A percentile compares a stretch with the other conserved stretches of the same genome.
phyloP scores from a whole-genome alignment of 1,284 basidiomycete species.

The Leccinum pseudoinsigne region DNA sequence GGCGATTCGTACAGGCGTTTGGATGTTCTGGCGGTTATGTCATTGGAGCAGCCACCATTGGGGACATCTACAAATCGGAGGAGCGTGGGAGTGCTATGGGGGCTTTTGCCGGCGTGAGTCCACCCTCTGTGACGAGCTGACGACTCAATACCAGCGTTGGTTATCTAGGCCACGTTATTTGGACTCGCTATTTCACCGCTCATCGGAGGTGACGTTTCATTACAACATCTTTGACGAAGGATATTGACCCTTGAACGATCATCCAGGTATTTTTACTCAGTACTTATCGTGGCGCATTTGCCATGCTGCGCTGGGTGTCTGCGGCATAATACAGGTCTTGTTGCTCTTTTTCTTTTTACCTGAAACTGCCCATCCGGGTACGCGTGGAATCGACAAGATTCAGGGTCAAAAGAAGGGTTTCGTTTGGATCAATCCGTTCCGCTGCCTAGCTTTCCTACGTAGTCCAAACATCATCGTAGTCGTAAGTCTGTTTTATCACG shows the following conservation, averaged over 20 bases:
- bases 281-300: conserved; percentile 72
- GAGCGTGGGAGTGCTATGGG: conserved; percentile 52
- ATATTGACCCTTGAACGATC: conserved; percentile 5
- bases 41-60: conserved; percentile 50
- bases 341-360: conserved; percentile 57
- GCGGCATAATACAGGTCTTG: conserved; percentile 45
- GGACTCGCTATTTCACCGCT: conserved; percentile 47
- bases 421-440: conserved; percentile 62
- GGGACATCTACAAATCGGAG: conserved; percentile 48
- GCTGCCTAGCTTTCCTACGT: conserved; percentile 49
- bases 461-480: conserved; percentile 59
- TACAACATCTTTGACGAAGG: background rate
- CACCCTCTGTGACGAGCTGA: background rate
- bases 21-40: conserved; percentile 41
- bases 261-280: conserved; percentile 45
- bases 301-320: conserved; percentile 51
- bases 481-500: conserved; percentile 42
- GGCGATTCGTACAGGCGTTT: conserved; percentile 48
- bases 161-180: conserved; percentile 41
- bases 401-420: conserved; percentile 39
- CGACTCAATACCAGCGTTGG: conserved; percentile 25
- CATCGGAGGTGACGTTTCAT: conserved; percentile 37
- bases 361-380: conserved; percentile 64
- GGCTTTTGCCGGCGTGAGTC: conserved; percentile 41
- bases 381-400: conserved; percentile 44